phyloP scores from a whole-genome alignment of 768 basidiomycete genomes.

The Leccinum subtestaceum region DNA sequence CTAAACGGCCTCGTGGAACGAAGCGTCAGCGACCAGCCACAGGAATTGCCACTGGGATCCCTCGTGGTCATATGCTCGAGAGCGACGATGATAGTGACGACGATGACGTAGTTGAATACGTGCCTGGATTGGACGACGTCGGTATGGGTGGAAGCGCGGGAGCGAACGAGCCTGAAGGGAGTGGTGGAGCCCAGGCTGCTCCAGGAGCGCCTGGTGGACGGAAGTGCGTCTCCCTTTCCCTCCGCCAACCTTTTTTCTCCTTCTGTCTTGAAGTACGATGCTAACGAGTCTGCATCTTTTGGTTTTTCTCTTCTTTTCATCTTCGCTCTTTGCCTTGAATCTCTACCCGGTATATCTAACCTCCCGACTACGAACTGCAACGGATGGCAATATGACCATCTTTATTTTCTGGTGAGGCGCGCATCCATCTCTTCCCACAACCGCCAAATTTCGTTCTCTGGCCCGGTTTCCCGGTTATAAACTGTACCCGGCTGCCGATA shows the following conservation, averaged over 20 bases:
- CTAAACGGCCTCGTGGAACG: constrained; percentile 20
- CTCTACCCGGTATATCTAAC: not conserved
- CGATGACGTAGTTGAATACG: constrained; percentile 27
- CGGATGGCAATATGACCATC: not conserved
- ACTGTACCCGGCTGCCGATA: constrained; percentile 3
- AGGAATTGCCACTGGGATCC: not conserved
- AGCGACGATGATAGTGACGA: constrained; percentile 34
- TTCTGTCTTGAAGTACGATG: not conserved
- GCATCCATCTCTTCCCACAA: not conserved
- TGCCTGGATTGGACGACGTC: constrained; percentile 9
- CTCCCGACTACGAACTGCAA: not conserved
- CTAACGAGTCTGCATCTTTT: constrained; percentile 11
- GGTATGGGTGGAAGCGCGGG: not conserved
- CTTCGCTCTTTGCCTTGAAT: not conserved
- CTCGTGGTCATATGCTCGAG: constrained; percentile 8
- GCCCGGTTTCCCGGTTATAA: constrained; percentile 10
- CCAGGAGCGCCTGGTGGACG: constrained; percentile 21
- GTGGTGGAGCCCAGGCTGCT: constrained; percentile 5
- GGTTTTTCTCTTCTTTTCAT: not conserved
- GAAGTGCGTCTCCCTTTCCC: constrained; percentile 24
- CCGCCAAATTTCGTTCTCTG: not conserved
- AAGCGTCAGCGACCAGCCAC: constrained; percentile 21
- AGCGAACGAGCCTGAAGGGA: constrained; percentile 1
- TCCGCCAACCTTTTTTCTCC: not conserved
- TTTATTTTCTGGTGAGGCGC: constrained; percentile 1